Evolutionary conservation across 179 eudicot species (phyloP), one percentile per base, ranked within the genome.

Genomic region (Patellifolia procumbens): DNA sequence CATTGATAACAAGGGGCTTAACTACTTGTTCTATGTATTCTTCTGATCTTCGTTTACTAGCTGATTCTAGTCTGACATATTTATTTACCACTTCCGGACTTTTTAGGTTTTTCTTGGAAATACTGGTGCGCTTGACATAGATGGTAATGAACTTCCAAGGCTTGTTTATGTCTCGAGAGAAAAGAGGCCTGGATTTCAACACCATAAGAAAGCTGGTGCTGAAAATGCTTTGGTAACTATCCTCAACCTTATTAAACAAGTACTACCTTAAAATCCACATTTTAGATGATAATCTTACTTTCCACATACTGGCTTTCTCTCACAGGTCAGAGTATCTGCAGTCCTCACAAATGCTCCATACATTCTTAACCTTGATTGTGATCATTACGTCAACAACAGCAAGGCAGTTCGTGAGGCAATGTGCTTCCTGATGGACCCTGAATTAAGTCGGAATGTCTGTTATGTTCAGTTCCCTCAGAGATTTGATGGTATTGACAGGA

Each of bases 91-190:
- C 13, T 55, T 19, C 26, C 20, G 9, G 12, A 69, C 16, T 58
- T 42, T 64, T 6, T 59, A 86, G 88, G 88, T 86, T 51, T 86
- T 86, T 75, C 86, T 86, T 46, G 89, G 89, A 71, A 66, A 69
- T 72, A 86, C 83, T n/a, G 89, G 89, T 28, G 83, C 89, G 22
- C 89, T 37, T 74, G 89, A 86, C 66, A 84, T 79, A 52, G 87
- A 86, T 9, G 89, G 83, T 56, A 81, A 86, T 72, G 89, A 86
- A 72, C 87, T 86, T 72, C 87, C 89, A 32, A 81, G 89, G 80
- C 89, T 86, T 61, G 89, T 86, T 31, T 86, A 86, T 68, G 87
- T 86, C 75, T 86, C 89, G 10, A 86, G 89, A 84, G 89, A 86
- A 75, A 86, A 86, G 72, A 76, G 89, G 76, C 89, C 89, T 24